Base-by-base conservation (phyloP, 768 basidiomycete genomes). In the Mycena crocata region DNA sequence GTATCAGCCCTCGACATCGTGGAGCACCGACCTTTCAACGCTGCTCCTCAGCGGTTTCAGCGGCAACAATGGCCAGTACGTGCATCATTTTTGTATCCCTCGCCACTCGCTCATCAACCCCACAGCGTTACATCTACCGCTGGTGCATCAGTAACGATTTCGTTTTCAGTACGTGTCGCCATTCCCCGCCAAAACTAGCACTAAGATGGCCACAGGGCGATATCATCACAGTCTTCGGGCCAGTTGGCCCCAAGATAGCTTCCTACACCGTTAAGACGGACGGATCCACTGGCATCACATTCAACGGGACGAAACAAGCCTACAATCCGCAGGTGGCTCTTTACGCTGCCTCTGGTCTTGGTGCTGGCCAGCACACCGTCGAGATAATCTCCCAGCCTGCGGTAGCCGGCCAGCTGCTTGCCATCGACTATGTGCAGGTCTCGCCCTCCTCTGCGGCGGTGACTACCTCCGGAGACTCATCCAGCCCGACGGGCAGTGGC, bases 341-440 rank as follows among this genome's bases (percentile, higher is more conserved):
- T 32, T 73, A 57, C 51, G 23, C 35, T 2, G 67, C 70, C 23
- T 23, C 45, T n/a, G 57, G 61, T 26, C 67, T 73, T 17, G 62
- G 62, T 2, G 26, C 45, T 13, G 72, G 72, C 6, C 30, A 46
- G 5, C 72, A 82, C 57, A 72, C 73, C 37, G 30, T 81, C 17
- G 45, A 60, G 35, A 24, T 71, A 32, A 62, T 28, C 6, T 54
- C 70, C 0, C 35, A 64, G 49, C 67, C 67, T 9, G 56, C 66
- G 0, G 58, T 48, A 7, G 24, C 31, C 5, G 67, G 67, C 7
- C 66, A 68, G 52, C 3, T 62, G 3, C 24, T 71, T 30, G 70
- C 66, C 21, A 23, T 71, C 44, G 70, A 71, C 39, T 68, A 26
- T 32, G 63, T 45, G 0, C 48, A 64, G 32, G 56, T 71, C 24